Conservation (phyloP, 805 yeast genomes). For the Ogataea populi-albae region DNA sequence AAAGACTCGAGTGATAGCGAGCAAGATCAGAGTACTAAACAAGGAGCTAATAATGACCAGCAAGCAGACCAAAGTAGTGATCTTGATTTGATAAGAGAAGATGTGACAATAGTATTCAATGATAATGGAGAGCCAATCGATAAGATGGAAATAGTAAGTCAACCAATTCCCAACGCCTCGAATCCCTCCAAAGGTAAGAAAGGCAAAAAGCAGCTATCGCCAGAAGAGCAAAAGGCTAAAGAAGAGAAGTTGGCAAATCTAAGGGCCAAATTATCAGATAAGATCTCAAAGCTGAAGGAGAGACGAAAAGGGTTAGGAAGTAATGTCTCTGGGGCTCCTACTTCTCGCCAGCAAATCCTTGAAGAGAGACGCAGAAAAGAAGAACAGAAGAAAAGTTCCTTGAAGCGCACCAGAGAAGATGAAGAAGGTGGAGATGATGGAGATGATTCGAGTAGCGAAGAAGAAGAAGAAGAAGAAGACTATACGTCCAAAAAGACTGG, state of each 20-base stretch:
- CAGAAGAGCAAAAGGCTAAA: slow-evolving; percentile 49
- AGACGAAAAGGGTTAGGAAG: slow-evolving; percentile 92
- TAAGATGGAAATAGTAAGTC: slow-evolving; percentile 11
- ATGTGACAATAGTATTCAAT: slow-evolving; percentile 52
- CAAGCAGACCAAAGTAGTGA: slow-evolving; percentile 11
- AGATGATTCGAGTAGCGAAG: slow-evolving; percentile 42
- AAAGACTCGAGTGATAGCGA: background rate
- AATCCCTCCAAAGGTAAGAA: slow-evolving; percentile 3
- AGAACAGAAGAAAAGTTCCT: slow-evolving; percentile 24
- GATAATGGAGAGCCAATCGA: slow-evolving; percentile 62
- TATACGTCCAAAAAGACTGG: slow-evolving; percentile 35
- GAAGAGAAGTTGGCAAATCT: slow-evolving; percentile 61
- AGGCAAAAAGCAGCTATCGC: slow-evolving; percentile 31
- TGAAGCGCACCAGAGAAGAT: slow-evolving; percentile 30
- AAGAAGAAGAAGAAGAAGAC: slow-evolving; percentile 33
- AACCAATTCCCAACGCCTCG: slow-evolving; percentile 1
- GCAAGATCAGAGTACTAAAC: slow-evolving; percentile 1
- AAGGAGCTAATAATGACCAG: slow-evolving; percentile 4
- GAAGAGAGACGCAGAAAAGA: slow-evolving; percentile 57
- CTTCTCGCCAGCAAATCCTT: slow-evolving; percentile 75
- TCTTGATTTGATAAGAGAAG: slow-evolving; percentile 4
- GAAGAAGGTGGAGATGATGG: slow-evolving; percentile 35
- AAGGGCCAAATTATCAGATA: slow-evolving; percentile 73
- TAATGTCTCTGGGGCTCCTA: slow-evolving; percentile 70
- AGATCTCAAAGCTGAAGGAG: slow-evolving; percentile 65